phyloP scores from a whole-genome alignment of 2,329 filamentous ascomycete genomes.

The Beauveria varroae region DNA sequence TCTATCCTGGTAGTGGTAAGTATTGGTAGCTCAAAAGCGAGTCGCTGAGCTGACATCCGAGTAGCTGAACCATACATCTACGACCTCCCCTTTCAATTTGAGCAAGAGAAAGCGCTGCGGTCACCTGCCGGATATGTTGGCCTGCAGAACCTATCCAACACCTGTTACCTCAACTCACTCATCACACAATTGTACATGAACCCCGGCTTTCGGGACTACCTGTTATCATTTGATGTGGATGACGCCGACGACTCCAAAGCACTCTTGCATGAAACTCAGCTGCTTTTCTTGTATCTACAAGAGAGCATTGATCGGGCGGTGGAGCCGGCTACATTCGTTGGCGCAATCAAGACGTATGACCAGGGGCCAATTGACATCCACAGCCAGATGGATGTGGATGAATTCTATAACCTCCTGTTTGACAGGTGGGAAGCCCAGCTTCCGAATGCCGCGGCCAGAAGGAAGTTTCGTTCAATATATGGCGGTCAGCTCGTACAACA shows the following conservation, averaged over 20 bases:
- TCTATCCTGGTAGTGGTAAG: slow-evolving; percentile 34
- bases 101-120: slow-evolving; percentile 61
- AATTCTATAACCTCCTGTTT: slow-evolving; percentile 92
- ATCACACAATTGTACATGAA: slow-evolving; percentile 98
- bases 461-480: slow-evolving; percentile 72
- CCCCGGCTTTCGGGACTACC: slow-evolving; percentile 74
- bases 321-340: slow-evolving; percentile 65
- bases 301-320: slow-evolving; percentile 66
- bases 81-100: slow-evolving; percentile 54
- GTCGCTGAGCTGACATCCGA: slow-evolving; percentile 30
- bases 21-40: slow-evolving; percentile 28
- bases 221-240: slow-evolving; percentile 56
- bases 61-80: slow-evolving; percentile 48
- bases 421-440: slow-evolving; percentile 86
- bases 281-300: slow-evolving; percentile 80
- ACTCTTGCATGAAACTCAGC: slow-evolving; percentile 70
- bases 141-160: slow-evolving; percentile 86
- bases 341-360: slow-evolving; percentile 74
- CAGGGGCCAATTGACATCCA: slow-evolving; percentile 76
- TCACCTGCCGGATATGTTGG: slow-evolving; percentile 78
- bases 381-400: slow-evolving; percentile 95
- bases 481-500: slow-evolving; percentile 90
- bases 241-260: slow-evolving; percentile 51
- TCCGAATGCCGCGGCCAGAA: slow-evolving; percentile 57
- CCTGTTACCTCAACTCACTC: slow-evolving; percentile 94